phyloP scores from a whole-genome alignment of 2,329 filamentous ascomycete species.

The Ophiostoma sp. region DNA sequence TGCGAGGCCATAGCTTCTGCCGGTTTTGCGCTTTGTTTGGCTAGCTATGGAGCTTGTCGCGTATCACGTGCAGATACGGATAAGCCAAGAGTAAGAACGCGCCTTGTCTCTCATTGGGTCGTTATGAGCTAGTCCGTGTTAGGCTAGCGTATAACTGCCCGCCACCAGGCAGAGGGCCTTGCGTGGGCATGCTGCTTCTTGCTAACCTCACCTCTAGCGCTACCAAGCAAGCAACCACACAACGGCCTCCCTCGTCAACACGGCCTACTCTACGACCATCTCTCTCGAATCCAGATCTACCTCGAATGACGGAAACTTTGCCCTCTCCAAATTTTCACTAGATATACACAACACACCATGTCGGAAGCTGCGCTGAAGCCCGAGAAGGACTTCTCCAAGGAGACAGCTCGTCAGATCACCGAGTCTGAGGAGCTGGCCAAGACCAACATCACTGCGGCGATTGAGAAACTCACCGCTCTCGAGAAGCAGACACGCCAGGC shows the following conservation, averaged over 20 bases:
- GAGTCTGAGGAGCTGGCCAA: conserved; percentile 83
- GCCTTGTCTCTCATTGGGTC: not conserved
- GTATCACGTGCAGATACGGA: conserved; percentile 17
- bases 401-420: conserved; percentile 84
- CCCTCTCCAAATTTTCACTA: not conserved
- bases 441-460: conserved; percentile 76
- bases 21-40: conserved; percentile 5
- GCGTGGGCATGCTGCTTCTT: conserved; percentile 22
- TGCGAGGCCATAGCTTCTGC: not conserved
- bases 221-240: not conserved
- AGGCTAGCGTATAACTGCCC: not conserved
- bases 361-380: conserved; percentile 80
- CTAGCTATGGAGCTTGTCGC: conserved; percentile 16
- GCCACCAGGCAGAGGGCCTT: conserved; percentile 23
- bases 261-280: not conserved
- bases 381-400: conserved; percentile 98
- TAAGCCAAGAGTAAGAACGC: not conserved
- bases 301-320: not conserved
- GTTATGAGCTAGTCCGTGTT: not conserved
- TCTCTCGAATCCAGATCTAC: not conserved
- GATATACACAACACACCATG: conserved; percentile 49
- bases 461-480: conserved; percentile 85
- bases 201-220: not conserved
- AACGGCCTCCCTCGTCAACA: not conserved
- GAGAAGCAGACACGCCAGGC: conserved; percentile 99